Evolutionary conservation across 2,329 filamentous ascomycete genomes (phyloP), one percentile per base, ranked within the genome.

Genomic region (Metarhizium rileyi): DNA sequence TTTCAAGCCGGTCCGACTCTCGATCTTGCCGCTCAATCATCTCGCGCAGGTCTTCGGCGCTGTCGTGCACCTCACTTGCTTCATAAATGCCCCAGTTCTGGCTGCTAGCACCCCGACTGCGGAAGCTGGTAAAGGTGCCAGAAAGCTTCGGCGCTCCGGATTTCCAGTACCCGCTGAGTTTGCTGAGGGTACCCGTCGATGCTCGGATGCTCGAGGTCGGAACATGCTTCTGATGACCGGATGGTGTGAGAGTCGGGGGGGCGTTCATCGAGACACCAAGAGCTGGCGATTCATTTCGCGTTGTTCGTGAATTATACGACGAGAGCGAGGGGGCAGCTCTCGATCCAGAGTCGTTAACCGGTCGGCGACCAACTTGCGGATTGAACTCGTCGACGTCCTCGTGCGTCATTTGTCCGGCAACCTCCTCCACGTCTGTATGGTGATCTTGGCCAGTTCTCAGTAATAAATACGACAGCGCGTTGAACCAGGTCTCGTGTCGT

Each of bases 401-500:
- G 23, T 73, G 70, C 1, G 80, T 81, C 47, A 84, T 75, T 55
- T 75, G 72, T 36, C 72, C 74, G 1, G 73, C 74, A 52, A 77
- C 68, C 55, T 76, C 83, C 54, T 87, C 77, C 4, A 77, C 74
- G 56, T 81, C 78, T 6, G 78, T 71, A 47, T 79, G 76, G n/a
- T 73, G 77, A 35, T 85, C 83, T 20, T 77, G 72, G 28, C 81
- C 76, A 25, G 84, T 90, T 43, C 90, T 83, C 27, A 95, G 76
- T 33, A 97, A 77, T 14, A 98, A 78, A 64, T 98, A 98, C 1
- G 89, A 95, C 49, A 98, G 75, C 0, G 93, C 90, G 62, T 97
- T 97, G 76, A 93, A 95, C 93, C 93, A 98, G 1, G 90, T 97
- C 71, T 98, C 93, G 62, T 98, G 93, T 53, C 93, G 80, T 64